Percentiles rank a stretch among this genome's conserved stretches.
These are phyloP conservation scores for Psidium friedrichsthalianum DNA, from an alignment of 345 rosid species.

Conservation along the genomic window DNA sequence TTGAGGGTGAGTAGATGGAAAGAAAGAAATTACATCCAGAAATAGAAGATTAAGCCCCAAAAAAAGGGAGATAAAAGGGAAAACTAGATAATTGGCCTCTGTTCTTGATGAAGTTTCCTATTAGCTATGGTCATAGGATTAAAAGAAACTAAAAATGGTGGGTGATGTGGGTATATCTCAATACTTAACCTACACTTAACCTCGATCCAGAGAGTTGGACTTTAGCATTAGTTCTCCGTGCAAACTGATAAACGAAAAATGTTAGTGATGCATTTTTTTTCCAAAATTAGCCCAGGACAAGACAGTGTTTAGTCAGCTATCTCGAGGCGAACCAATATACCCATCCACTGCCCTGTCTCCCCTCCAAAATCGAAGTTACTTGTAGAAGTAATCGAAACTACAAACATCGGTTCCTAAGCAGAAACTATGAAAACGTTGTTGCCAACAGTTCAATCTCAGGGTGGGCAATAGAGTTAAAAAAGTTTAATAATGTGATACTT, in stretches of 20 bases:
- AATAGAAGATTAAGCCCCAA: background rate
- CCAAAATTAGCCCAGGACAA: background rate
- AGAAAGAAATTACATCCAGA: background rate
- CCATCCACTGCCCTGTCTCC: background rate
- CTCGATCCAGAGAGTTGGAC: background rate
- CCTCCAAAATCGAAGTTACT: background rate
- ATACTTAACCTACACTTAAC: background rate
- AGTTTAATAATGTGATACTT: background rate
- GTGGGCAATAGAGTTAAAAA: background rate
- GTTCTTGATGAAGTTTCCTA: background rate
- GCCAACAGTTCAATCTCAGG: background rate
- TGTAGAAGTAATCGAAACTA: background rate
- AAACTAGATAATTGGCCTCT: background rate
- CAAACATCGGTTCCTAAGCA: background rate
- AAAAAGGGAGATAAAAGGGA: background rate
- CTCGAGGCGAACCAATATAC: background rate
- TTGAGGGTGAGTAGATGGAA: background rate
- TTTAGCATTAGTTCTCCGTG: background rate
- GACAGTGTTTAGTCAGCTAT: background rate
- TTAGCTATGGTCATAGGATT: background rate
- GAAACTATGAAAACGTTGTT: background rate
- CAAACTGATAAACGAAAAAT: background rate
- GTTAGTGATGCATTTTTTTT: background rate
- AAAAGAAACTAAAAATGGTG: background rate
- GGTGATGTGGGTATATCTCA: background rate